phyloP scores from a whole-genome alignment of 2,329 filamentous ascomycete genomes.

The Coniochaeta sp. region DNA sequence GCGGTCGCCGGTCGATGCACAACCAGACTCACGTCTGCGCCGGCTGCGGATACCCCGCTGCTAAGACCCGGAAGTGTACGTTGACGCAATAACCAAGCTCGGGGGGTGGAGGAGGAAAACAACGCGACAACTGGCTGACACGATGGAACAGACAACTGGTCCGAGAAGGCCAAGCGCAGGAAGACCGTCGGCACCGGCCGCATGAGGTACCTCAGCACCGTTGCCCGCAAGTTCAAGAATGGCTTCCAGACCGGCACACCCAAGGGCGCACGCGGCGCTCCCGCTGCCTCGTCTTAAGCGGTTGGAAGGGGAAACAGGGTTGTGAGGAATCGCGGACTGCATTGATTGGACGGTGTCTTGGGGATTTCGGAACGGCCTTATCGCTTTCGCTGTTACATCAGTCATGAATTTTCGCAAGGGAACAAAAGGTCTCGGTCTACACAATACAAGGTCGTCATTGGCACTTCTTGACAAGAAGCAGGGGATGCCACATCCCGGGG shows the following conservation, averaged over 20 bases:
- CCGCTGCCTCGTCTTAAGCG: constrained; percentile 13
- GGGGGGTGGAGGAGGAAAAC: neutral
- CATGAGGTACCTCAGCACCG: constrained; percentile 88
- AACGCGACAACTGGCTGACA: constrained; percentile 11
- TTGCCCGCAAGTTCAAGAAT: constrained; percentile 93
- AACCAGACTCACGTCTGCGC: constrained; percentile 99
- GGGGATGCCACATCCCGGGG: neutral
- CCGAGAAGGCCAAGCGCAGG: constrained; percentile 99
- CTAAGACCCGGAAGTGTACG: constrained; percentile 98
- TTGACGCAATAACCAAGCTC: constrained; percentile 21
- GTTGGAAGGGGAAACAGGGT: neutral
- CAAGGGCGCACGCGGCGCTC: constrained; percentile 70
- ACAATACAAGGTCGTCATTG: constrained; percentile 7
- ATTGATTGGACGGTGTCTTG: constrained; percentile 18
- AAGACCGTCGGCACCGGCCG: constrained; percentile 98
- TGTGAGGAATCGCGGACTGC: constrained; percentile 2
- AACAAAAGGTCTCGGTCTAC: constrained; percentile 14
- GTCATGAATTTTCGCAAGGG: constrained; percentile 16
- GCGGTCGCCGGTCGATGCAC: constrained; percentile 95
- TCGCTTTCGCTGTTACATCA: constrained; percentile 17
- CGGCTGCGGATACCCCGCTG: constrained; percentile 90
- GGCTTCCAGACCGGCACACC: constrained; percentile 89
- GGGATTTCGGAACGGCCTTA: constrained; percentile 15
- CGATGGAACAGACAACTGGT: constrained; percentile 79
- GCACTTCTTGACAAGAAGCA: constrained; percentile 2